Evolutionary conservation across 2,329 filamentous ascomycete genomes (phyloP), one percentile per base, ranked within the genome.

Genomic region (Colletotrichum sojae): DNA sequence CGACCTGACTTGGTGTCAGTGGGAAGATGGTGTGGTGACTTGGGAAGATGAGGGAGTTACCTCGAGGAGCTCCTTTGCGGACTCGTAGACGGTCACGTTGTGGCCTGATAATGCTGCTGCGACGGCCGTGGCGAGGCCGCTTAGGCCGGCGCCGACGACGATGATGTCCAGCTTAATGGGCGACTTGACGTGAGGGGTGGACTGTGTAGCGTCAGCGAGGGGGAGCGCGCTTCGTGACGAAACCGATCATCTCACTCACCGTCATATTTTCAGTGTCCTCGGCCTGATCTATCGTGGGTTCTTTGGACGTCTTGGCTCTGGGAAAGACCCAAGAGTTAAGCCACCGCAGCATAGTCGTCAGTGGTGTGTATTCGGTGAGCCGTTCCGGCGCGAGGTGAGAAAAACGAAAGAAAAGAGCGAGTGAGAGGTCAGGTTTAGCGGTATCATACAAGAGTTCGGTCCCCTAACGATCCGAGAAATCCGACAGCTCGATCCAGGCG

Each of bases 141-240:
- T 81, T 5, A 84, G 73, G 5, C 83, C 83, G 8, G 81, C 82
- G 1, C 83, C 83, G 43, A 84, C 75, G 15, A 84, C 71, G n/a
- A 83, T 76, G 4, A 84, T 72, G 27, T 83, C 73, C 15, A 82
- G 72, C 20, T 63, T 62, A 10, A 58, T 43, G 9, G 67, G 15
- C 5, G 67, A 63, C 59, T 36, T 59, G 13, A n/a, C 25, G 18
- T 69, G 66, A 25, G 51, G 48, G 9, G 66, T 66, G 12, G 36
- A 43, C 59, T 58, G 18, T n/a, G 13, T 22, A 5, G 16, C n/a
- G 15, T 25, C 46, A 56, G 22, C 13, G 18, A 39, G 16, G 62
- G 46, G 8, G 31, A 12, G 31, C 8, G 31, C 27, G 18, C 46
- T 13, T 20, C 18, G 9, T 25, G 22, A 25, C 3, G 13, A 49